Evolutionary conservation across 208 protist species (phyloP).

Genomic region (Trypanosoma melophagium): DNA sequence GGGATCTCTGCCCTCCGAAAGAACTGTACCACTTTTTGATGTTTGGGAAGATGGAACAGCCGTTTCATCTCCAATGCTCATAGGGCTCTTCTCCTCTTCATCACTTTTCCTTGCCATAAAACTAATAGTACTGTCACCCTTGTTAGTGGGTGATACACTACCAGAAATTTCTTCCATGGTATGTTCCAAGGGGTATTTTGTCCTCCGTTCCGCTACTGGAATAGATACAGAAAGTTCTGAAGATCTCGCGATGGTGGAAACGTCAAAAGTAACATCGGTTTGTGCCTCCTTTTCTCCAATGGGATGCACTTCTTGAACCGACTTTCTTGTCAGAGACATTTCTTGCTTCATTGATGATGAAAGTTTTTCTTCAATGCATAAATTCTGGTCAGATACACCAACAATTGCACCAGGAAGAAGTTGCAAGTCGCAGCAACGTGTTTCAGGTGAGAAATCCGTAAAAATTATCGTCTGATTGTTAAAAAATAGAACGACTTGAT

Average conservation of each 20-base stretch:
- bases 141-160: too few species aligned
- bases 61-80: not conserved
- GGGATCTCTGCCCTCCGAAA: not conserved
- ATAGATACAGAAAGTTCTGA: slow-evolving; percentile 9
- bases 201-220: not conserved
- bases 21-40: not conserved
- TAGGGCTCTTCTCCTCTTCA: not conserved
- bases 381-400: slow-evolving; percentile 10
- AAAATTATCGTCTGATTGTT: not conserved
- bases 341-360: not conserved
- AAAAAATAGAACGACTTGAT: slow-evolving; percentile 13
- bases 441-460: slow-evolving; percentile 11
- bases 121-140: not conserved
- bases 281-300: not conserved
- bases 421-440: slow-evolving; percentile 32
- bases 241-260: slow-evolving; percentile 8
- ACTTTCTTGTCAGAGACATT: too few species aligned
- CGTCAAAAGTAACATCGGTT: slow-evolving; percentile 1
- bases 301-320: not conserved
- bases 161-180: too few species aligned
- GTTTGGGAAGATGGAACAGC: not conserved
- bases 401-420: slow-evolving; percentile 41
- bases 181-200: not conserved
- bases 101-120: not conserved
- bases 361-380: not conserved